phyloP scores from a whole-genome alignment of 1,284 basidiomycete genomes.

The Microbotryomycetes sp. region DNA sequence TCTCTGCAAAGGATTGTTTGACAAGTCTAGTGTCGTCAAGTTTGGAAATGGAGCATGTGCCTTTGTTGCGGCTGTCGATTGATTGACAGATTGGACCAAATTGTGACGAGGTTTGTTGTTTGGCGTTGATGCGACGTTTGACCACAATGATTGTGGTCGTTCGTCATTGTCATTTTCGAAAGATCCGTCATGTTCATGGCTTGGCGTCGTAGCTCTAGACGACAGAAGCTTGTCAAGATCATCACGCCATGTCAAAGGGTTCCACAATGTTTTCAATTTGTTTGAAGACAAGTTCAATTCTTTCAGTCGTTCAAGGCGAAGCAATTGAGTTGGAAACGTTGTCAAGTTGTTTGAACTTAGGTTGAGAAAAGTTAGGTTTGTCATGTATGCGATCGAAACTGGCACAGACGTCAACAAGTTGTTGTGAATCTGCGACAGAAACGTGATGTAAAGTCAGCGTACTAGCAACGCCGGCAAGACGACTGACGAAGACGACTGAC shows the following conservation, averaged over 20 bases:
- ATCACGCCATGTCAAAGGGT: constrained; percentile 12
- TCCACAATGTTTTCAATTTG: constrained; percentile 19
- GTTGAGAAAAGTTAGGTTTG: constrained; percentile 23
- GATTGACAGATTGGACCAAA: not conserved
- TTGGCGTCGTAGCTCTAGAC: constrained; percentile 11
- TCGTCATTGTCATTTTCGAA: not conserved
- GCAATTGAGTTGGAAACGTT: constrained; percentile 16
- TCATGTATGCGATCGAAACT: constrained; percentile 14
- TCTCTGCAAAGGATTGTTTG: constrained; percentile 7
- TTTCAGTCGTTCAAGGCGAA: constrained; percentile 12
- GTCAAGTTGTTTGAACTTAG: constrained; percentile 19
- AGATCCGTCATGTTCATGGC: constrained; percentile 13
- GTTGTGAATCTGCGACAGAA: constrained; percentile 20
- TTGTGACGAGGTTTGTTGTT: constrained; percentile 3
- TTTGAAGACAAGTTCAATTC: constrained; percentile 26
- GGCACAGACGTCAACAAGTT: constrained; percentile 20
- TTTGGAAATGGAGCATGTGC: constrained; percentile 7
- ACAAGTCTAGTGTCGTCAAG: constrained; percentile 7
- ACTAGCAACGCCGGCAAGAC: not conserved
- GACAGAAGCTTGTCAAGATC: constrained; percentile 3
- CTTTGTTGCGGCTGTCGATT: not conserved
- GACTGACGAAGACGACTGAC: not conserved
- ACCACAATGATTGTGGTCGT: too few relatives aligned
- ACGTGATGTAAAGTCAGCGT: not conserved
- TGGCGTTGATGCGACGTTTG: too few relatives aligned